Evolutionary conservation across 306 rosid genomes (phyloP).

Genomic region (Citrullus amarus): DNA sequence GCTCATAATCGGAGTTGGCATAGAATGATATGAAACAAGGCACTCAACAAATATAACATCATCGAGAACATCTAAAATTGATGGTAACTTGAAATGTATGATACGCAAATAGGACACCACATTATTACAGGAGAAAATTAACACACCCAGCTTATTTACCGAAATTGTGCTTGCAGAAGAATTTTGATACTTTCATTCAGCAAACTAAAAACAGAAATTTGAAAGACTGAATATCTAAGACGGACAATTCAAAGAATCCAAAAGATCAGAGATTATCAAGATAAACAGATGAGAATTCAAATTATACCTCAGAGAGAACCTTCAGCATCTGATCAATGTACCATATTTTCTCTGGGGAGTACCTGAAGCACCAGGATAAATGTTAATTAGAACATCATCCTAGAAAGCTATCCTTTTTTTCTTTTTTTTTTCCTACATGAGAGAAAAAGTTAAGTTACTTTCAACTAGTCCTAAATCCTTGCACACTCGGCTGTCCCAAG

Average conservation of each 20-base stretch:
- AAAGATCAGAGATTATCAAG: neutral
- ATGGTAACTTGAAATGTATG: neutral
- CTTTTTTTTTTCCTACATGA: neutral
- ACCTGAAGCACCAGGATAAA: constrained; percentile 47
- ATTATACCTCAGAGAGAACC: constrained; percentile 96
- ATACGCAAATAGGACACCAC: neutral
- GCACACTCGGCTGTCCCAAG: constrained; percentile 6
- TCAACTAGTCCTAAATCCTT: constrained; percentile 12
- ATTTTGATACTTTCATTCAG: neutral
- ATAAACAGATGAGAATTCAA: constrained; percentile 4
- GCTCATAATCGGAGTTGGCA: neutral
- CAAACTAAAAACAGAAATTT: neutral
- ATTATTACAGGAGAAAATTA: neutral
- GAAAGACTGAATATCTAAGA: neutral
- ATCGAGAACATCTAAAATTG: neutral
- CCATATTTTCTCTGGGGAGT: constrained; percentile 96
- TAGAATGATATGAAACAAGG: neutral
- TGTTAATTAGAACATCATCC: constrained; percentile 7
- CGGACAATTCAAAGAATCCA: neutral
- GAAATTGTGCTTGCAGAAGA: neutral
- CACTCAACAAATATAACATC: neutral
- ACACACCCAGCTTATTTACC: neutral
- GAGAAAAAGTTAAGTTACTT: neutral
- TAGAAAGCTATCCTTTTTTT: neutral
- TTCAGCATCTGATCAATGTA: constrained; percentile 96